Evolutionary conservation across 1,139 yeast species (phyloP).

Genomic region (Debaryomyces nepalensis): DNA sequence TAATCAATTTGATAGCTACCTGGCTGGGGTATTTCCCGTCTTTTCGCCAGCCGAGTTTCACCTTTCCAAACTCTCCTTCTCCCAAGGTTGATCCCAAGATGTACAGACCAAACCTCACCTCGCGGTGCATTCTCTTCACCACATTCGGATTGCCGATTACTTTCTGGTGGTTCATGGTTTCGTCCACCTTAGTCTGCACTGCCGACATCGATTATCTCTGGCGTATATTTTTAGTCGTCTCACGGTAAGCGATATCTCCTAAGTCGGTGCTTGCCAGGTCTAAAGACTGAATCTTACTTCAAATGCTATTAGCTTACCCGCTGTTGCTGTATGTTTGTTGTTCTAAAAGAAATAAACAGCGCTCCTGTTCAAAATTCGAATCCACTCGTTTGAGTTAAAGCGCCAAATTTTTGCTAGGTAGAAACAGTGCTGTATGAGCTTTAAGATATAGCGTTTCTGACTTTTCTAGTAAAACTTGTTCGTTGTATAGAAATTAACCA

Average conservation of each 20-base stretch:
- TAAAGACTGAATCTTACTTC: too few species aligned
- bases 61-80: slow-evolving; percentile 98
- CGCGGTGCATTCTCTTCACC: slow-evolving; percentile 47
- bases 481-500: neutral
- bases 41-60: slow-evolving; percentile 94
- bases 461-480: neutral
- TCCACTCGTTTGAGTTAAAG: neutral
- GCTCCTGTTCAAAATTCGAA: slow-evolving; percentile 1
- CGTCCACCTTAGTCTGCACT: slow-evolving; percentile 4
- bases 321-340: neutral
- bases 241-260: slow-evolving; percentile 7
- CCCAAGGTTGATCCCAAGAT: slow-evolving; percentile 93
- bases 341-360: slow-evolving; percentile 2
- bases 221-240: slow-evolving; percentile 17
- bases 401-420: neutral
- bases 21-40: slow-evolving; percentile 78
- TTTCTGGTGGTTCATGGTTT: slow-evolving; percentile 1
- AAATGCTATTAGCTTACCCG: neutral
- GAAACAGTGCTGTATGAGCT: neutral
- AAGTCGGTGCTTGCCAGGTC: too few species aligned
- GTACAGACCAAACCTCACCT: slow-evolving; percentile 83
- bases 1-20: slow-evolving; percentile 91
- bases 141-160: slow-evolving; percentile 12
- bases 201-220: neutral
- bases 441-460: neutral